A percentile compares a stretch with the other conserved stretches of the same genome.
Conservation (phyloP, 768 basidiomycete species). For the Suillus clintonianus region DNA sequence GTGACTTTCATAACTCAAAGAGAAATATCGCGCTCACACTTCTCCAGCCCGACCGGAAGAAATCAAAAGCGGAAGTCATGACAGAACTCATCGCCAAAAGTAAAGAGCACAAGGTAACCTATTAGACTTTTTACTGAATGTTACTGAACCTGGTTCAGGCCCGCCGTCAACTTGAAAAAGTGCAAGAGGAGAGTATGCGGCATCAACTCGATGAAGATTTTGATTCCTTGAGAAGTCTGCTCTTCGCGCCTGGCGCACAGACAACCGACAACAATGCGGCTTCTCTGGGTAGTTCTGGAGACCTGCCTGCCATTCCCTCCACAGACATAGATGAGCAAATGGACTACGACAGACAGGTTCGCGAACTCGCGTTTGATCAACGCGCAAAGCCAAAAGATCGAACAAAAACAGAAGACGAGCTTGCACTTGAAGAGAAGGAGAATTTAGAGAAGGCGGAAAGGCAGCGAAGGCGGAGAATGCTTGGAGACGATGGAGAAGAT, state of each 20-base stretch:
- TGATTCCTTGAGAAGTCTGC: conserved; percentile 72
- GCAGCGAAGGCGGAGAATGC: conserved; percentile 77
- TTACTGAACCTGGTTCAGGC: conserved; percentile 46
- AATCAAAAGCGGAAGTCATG: conserved; percentile 96
- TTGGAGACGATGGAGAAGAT: conserved; percentile 72
- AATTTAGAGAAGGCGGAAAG: conserved; percentile 84
- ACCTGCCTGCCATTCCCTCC: not conserved
- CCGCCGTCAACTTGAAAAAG: conserved; percentile 84
- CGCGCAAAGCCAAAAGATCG: conserved; percentile 93
- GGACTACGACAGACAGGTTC: conserved; percentile 91
- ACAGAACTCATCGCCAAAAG: conserved; percentile 96
- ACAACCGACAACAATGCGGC: conserved; percentile 40
- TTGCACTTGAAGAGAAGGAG: conserved; percentile 87
- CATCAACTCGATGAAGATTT: conserved; percentile 89
- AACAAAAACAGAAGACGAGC: conserved; percentile 95
- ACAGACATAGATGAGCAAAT: conserved; percentile 44
- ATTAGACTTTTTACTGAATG: not conserved
- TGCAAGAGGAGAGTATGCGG: conserved; percentile 82
- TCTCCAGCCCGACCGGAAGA: conserved; percentile 78
- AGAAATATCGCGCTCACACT: conserved; percentile 2
- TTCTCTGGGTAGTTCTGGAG: conserved; percentile 27
- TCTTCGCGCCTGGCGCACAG: conserved; percentile 59
- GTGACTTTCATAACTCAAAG: conserved; percentile 9
- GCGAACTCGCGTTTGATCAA: conserved; percentile 90
- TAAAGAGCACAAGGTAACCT: conserved; percentile 85